A percentile compares a stretch with the other conserved stretches of the same genome.
These are phyloP conservation scores for Cryptococcus maquisensis DNA, from an alignment of 1,284 basidiomycete species.

Conservation along the genomic window DNA sequence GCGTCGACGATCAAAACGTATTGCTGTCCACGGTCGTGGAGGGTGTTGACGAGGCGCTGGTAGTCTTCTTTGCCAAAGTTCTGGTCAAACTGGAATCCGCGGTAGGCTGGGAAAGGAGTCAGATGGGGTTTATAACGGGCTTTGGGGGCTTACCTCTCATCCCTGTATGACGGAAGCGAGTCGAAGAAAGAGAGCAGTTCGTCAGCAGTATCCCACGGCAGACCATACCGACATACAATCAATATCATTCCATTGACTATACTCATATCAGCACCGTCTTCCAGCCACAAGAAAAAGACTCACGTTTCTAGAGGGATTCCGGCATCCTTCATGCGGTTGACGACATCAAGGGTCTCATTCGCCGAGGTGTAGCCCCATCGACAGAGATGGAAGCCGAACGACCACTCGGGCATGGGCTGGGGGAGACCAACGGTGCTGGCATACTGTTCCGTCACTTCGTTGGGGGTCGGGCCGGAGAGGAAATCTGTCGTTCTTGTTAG, in stretches of 20 bases:
- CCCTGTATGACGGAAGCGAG: constrained; percentile 53
- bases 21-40: constrained; percentile 56
- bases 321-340: constrained; percentile 27
- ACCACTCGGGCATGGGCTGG: constrained; percentile 36
- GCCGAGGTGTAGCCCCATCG: constrained; percentile 43
- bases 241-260: constrained; percentile 29
- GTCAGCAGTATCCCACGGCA: background rate
- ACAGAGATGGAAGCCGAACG: constrained; percentile 43
- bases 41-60: constrained; percentile 58
- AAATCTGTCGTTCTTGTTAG: constrained; percentile 50
- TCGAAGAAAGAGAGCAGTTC: background rate
- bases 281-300: background rate
- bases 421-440: constrained; percentile 43
- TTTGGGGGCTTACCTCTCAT: constrained; percentile 6
- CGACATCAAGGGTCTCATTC: constrained; percentile 27
- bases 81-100: constrained; percentile 30
- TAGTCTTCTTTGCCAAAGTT: constrained; percentile 48
- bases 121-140: background rate
- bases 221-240: constrained; percentile 52
- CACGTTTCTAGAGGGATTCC: constrained; percentile 32
- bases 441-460: constrained; percentile 65
- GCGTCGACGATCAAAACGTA: constrained; percentile 47
- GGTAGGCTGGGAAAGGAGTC: constrained; percentile 5
- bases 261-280: background rate
- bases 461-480: constrained; percentile 63